Conservation (phyloP, 768 basidiomycete genomes). For the Trametopsis cervina region DNA sequence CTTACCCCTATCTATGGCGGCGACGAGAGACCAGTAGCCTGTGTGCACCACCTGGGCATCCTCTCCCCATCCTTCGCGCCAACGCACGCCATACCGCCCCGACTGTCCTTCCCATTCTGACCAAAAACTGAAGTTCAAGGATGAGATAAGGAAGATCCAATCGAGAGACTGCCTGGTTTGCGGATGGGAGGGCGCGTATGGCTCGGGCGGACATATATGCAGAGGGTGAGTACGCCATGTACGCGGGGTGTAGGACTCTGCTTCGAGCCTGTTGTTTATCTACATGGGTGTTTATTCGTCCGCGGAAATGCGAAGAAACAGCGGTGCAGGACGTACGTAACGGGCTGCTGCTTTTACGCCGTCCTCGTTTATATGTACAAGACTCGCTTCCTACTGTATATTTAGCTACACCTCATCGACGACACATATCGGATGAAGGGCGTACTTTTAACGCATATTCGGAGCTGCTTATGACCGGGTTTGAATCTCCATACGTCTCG, state of each 20-base stretch:
- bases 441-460: conserved; percentile 52
- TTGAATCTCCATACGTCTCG: conserved; percentile 19
- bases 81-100: conserved; percentile 72
- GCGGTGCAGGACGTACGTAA: conserved; percentile 40
- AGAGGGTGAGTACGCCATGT: conserved; percentile 76
- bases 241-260: conserved; percentile 68
- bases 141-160: conserved; percentile 87
- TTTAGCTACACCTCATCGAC: not conserved
- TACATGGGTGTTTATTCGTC: conserved; percentile 20
- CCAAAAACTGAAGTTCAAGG: conserved; percentile 89
- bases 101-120: conserved; percentile 53
- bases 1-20: conserved; percentile 74
- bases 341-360: conserved; percentile 63
- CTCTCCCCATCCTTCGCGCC: conserved; percentile 63
- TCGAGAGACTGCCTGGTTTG: conserved; percentile 54
- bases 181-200: conserved; percentile 42
- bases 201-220: conserved; percentile 67
- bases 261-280: conserved; percentile 53
- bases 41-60: conserved; percentile 51
- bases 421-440: conserved; percentile 6
- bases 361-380: conserved; percentile 51
- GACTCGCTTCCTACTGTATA: conserved; percentile 42
- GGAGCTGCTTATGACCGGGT: conserved; percentile 56
- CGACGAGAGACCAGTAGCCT: conserved; percentile 85
- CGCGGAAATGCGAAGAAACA: not conserved